These are phyloP conservation scores for Fusarium camptoceras DNA, from an alignment of 2,329 filamentous ascomycete species.

Conservation along the genomic window DNA sequence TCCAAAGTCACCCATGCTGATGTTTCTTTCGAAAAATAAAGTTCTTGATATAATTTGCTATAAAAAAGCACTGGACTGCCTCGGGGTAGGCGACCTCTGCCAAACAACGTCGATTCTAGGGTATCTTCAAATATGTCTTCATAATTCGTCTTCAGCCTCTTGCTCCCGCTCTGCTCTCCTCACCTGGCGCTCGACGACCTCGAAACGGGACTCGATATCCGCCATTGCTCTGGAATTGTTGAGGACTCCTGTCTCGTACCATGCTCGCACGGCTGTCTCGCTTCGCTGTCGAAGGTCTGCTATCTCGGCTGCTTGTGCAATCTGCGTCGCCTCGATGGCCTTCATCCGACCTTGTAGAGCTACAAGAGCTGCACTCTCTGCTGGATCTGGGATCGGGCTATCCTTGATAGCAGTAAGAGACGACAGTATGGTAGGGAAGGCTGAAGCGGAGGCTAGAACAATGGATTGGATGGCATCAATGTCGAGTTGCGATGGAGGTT, in stretches of 20 bases:
- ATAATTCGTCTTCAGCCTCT: constrained; percentile 45
- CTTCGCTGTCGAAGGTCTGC: constrained; percentile 72
- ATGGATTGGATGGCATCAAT: constrained; percentile 64
- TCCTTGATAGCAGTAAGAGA: constrained; percentile 68
- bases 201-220: constrained; percentile 75
- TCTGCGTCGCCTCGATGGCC: constrained; percentile 69
- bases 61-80: not conserved
- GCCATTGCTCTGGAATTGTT: constrained; percentile 76
- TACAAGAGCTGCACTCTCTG: constrained; percentile 67
- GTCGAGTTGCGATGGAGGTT: constrained; percentile 65
- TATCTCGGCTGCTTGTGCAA: constrained; percentile 71
- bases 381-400: constrained; percentile 67
- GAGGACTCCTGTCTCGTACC: constrained; percentile 80
- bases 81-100: not conserved
- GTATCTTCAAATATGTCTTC: constrained; percentile 38
- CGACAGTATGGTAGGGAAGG: constrained; percentile 67
- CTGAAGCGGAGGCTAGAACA: constrained; percentile 67
- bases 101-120: constrained; percentile 13
- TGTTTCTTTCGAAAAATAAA: not conserved
- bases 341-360: constrained; percentile 71
- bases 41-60: not conserved
- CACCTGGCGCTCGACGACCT: constrained; percentile 73
- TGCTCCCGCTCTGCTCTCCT: constrained; percentile 68
- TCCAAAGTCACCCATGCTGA: too few species aligned
- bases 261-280: constrained; percentile 71